Percentiles rank a stretch among this genome's conserved stretches.
Evolutionary conservation across 495 filamentous ascomycete genomes (phyloP).

Genomic region (Talaromyces wortmannii): DNA sequence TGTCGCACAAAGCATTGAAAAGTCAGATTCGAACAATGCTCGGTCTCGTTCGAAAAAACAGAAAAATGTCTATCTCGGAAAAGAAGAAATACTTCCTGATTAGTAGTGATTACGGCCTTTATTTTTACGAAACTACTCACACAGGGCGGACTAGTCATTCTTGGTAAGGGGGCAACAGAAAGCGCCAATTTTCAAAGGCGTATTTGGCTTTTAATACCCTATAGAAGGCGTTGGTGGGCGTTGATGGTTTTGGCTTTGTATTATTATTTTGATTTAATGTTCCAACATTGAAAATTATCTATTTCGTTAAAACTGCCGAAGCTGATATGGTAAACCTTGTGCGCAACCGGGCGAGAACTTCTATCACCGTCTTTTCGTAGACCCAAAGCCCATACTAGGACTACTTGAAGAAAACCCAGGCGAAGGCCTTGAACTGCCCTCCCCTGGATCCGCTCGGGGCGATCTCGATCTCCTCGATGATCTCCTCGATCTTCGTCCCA

Average conservation of each 20-base stretch:
- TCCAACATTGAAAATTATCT: too few relatives aligned
- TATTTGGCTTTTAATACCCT: too few relatives aligned
- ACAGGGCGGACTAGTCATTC: too few relatives aligned
- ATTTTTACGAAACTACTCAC: too few relatives aligned
- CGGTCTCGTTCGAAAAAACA: not conserved
- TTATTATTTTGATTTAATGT: too few relatives aligned
- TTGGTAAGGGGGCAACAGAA: too few relatives aligned
- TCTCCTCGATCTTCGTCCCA: slow-evolving; percentile 19
- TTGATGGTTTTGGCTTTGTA: too few relatives aligned
- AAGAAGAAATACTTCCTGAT: slow-evolving; percentile 33
- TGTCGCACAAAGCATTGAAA: slow-evolving; percentile 26
- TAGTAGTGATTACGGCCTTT: slow-evolving; percentile 24
- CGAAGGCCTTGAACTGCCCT: slow-evolving; percentile 42
- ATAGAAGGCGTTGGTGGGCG: too few relatives aligned
- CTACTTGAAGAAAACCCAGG: slow-evolving; percentile 46
- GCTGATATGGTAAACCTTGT: too few relatives aligned
- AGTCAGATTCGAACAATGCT: slow-evolving; percentile 23
- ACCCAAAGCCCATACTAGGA: slow-evolving; percentile 85
- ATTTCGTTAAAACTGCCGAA: too few relatives aligned
- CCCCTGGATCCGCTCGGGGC: slow-evolving; percentile 31
- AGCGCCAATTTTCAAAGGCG: too few relatives aligned
- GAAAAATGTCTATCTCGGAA: slow-evolving; percentile 11
- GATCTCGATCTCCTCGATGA: slow-evolving; percentile 8
- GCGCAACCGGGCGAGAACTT: too few relatives aligned
- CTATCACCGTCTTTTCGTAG: slow-evolving; percentile 65